Conservation (phyloP, 2,329 filamentous ascomycete species). For the Colletotrichum neosansevieriae region DNA sequence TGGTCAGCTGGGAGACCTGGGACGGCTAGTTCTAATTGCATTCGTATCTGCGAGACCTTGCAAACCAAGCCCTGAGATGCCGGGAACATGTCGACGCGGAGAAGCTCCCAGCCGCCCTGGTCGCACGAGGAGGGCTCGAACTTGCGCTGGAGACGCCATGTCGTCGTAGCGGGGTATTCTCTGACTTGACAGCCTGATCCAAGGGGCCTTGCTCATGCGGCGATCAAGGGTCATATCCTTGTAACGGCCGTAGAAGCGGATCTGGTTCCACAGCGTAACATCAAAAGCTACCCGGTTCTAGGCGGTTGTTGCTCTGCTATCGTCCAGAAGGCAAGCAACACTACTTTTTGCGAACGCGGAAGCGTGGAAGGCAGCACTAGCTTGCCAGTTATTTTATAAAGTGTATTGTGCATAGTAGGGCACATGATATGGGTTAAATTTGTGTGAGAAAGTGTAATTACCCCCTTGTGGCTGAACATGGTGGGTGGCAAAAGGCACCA, state of each 20-base stretch:
- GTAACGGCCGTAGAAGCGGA: neutral
- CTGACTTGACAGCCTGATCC: neutral
- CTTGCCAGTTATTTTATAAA: too few relatives aligned
- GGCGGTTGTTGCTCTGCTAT: neutral
- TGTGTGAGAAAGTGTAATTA: too few relatives aligned
- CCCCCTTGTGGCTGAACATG: too few relatives aligned
- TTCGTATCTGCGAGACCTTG: slow-evolving; percentile 7
- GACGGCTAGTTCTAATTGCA: neutral
- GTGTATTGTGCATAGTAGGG: too few relatives aligned
- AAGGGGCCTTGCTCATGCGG: neutral
- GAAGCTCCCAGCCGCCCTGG: neutral
- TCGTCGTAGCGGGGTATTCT: neutral
- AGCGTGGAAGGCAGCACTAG: too few relatives aligned
- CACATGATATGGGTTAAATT: too few relatives aligned
- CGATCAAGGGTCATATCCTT: neutral
- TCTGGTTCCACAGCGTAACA: neutral
- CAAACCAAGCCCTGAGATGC: neutral
- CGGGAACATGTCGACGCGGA: neutral
- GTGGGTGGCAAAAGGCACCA: too few relatives aligned
- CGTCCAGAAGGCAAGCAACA: slow-evolving; percentile 2
- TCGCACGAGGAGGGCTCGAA: neutral
- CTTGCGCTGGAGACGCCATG: neutral
- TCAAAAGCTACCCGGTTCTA: slow-evolving; percentile 5
- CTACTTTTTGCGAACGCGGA: too few relatives aligned
- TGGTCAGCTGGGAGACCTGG: neutral